These are phyloP conservation scores for Aciculosporium take DNA, from an alignment of 2,329 filamentous ascomycete genomes.

Conservation along the genomic window DNA sequence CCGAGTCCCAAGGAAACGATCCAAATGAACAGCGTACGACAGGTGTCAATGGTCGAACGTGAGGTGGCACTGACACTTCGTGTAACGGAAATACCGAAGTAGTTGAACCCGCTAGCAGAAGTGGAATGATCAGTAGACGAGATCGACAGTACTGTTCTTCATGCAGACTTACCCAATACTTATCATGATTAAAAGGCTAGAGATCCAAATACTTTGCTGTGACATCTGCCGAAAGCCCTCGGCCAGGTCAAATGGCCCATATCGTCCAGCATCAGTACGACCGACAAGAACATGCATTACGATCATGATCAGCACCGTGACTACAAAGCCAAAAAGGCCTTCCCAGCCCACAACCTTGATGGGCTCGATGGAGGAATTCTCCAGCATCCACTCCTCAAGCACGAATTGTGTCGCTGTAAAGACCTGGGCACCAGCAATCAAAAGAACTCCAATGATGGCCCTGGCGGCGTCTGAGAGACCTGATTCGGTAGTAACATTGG, in stretches of 20 bases:
- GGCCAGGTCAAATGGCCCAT: constrained; percentile 80
- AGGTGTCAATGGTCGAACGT: constrained; percentile 92
- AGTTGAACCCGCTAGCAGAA: constrained; percentile 73
- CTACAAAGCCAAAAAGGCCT: constrained; percentile 73
- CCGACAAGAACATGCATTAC: constrained; percentile 68
- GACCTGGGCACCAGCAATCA: constrained; percentile 90
- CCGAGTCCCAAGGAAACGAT: constrained; percentile 81
- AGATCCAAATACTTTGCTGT: constrained; percentile 52
- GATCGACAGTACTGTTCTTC: background rate
- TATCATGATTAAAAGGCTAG: constrained; percentile 86
- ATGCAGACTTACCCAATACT: constrained; percentile 62
- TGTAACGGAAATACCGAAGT: constrained; percentile 91
- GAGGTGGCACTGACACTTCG: constrained; percentile 81
- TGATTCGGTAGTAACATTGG: constrained; percentile 24
- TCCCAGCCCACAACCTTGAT: constrained; percentile 93
- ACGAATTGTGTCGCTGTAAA: constrained; percentile 97
- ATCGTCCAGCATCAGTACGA: constrained; percentile 53
- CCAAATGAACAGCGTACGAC: constrained; percentile 96
- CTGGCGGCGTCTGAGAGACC: constrained; percentile 21
- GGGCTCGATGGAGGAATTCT: constrained; percentile 52
- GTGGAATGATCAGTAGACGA: constrained; percentile 9
- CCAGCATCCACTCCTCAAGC: constrained; percentile 81
- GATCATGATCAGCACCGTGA: constrained; percentile 67
- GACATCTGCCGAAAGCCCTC: constrained; percentile 77
- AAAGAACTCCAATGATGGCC: constrained; percentile 67